Evolutionary conservation across 164 flowering plant species (phyloP).

Genomic region (Nelumbo lutea): DNA sequence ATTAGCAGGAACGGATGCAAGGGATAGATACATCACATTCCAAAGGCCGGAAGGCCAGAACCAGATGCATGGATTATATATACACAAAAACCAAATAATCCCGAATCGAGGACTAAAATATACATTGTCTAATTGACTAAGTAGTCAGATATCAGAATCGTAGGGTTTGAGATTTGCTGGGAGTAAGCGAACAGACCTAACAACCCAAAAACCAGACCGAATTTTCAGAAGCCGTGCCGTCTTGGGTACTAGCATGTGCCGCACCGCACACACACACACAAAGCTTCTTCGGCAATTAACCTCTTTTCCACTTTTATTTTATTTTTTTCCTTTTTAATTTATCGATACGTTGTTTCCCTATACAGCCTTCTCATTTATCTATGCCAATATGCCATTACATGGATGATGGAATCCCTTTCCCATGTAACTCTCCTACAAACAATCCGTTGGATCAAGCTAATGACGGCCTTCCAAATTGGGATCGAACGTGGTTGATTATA

Average conservation of each 20-base stretch:
- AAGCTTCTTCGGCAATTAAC: slow-evolving; percentile 40
- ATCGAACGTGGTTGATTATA: not conserved
- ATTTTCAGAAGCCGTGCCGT: slow-evolving; percentile 78
- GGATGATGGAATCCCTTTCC: not conserved
- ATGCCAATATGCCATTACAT: no score
- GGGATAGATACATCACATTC: no score
- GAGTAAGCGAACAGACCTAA: slow-evolving; percentile 18
- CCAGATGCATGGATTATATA: no score
- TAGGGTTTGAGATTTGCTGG: slow-evolving; percentile 34
- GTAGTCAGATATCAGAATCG: not conserved
- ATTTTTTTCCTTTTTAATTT: not conserved
- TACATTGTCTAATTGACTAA: no score
- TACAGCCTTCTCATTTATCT: slow-evolving; percentile 1
- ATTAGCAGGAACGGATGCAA: no score
- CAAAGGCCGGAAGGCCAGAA: no score
- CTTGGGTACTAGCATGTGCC: slow-evolving; percentile 38
- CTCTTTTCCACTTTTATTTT: slow-evolving; percentile 8
- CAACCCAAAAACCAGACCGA: slow-evolving; percentile 16
- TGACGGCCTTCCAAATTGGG: no score
- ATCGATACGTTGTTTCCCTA: not conserved
- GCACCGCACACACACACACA: slow-evolving; percentile 25
- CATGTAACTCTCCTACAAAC: not conserved
- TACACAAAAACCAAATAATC: no score
- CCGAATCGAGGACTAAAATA: no score
- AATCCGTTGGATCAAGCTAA: not conserved